phyloP scores from a whole-genome alignment of 345 rosid species.

The Rhizophora apiculata region DNA sequence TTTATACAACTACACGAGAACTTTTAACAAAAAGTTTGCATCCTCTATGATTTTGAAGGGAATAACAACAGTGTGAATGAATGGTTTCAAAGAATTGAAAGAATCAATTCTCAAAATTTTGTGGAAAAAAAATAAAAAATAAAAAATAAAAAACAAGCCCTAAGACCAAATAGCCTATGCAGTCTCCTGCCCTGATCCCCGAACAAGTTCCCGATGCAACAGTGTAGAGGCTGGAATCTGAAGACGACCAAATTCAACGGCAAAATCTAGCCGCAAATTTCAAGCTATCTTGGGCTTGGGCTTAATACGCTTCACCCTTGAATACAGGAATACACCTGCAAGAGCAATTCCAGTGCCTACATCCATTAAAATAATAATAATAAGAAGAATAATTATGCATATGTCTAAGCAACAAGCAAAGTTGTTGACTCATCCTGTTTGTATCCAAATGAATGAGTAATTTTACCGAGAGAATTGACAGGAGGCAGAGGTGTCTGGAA shows the following conservation, averaged over 20 bases:
- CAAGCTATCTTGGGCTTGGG: slow-evolving; percentile 76
- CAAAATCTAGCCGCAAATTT: slow-evolving; percentile 9
- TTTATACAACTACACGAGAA: too few species aligned
- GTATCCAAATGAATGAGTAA: not conserved
- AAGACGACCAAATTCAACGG: not conserved
- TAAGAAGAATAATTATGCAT: too few species aligned
- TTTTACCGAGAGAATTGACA: slow-evolving; percentile 75
- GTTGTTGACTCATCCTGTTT: not conserved
- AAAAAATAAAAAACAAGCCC: not conserved
- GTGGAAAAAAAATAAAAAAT: not conserved
- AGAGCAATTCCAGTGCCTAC: slow-evolving; percentile 94
- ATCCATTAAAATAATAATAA: not conserved
- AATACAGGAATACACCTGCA: slow-evolving; percentile 90
- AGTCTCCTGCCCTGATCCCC: slow-evolving; percentile 14
- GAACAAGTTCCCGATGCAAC: slow-evolving; percentile 16
- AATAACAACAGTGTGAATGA: too few species aligned
- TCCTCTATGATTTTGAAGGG: too few species aligned
- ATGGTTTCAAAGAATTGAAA: not conserved
- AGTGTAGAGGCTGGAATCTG: not conserved
- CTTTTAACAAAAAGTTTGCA: too few species aligned
- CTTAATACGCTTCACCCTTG: slow-evolving; percentile 91
- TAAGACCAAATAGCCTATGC: not conserved
- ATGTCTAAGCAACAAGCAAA: not conserved
- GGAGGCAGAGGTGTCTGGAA: slow-evolving; percentile 79
- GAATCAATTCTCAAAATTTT: not conserved